A percentile compares a stretch with the other conserved stretches of the same genome.
phyloP scores from a whole-genome alignment of 768 basidiomycete genomes.

The Nidularia sp. region DNA sequence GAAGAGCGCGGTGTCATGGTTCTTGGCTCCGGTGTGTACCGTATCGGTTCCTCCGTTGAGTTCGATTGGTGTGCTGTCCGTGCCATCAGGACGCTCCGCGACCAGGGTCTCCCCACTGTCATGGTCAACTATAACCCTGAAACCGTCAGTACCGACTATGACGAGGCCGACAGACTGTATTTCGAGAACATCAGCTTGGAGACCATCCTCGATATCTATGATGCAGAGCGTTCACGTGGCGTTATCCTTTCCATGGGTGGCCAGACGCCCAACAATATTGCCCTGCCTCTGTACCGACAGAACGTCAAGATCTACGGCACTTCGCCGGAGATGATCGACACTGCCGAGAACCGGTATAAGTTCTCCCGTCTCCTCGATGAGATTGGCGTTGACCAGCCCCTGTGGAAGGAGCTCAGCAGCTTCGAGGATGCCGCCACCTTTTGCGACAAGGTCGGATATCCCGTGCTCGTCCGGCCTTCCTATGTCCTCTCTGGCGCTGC shows the following conservation, averaged over 20 bases:
- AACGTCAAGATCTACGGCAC: slow-evolving; percentile 95
- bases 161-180: slow-evolving; percentile 96
- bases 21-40: slow-evolving; percentile 95
- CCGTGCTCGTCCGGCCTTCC: slow-evolving; percentile 96
- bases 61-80: slow-evolving; percentile 99
- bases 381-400: slow-evolving; percentile 97
- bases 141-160: slow-evolving; percentile 98
- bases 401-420: slow-evolving; percentile 95
- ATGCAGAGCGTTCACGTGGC: slow-evolving; percentile 82
- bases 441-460: slow-evolving; percentile 93
- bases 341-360: slow-evolving; percentile 98
- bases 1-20: slow-evolving; percentile 94
- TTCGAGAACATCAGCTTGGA: slow-evolving; percentile 98
- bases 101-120: slow-evolving; percentile 91
- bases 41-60: slow-evolving; percentile 98
- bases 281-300: slow-evolving; percentile 89
- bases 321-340: slow-evolving; percentile 99
- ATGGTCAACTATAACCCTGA: slow-evolving; percentile 99
- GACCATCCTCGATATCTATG: slow-evolving; percentile 95
- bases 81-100: slow-evolving; percentile 91
- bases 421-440: slow-evolving; percentile 85
- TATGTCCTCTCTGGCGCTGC: slow-evolving; percentile 99
- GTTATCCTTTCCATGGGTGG: slow-evolving; percentile 98
- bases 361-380: slow-evolving; percentile 97
- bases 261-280: slow-evolving; percentile 98